These are phyloP conservation scores for Amanita exitialis DNA, from an alignment of 768 basidiomycete genomes.

Conservation along the genomic window DNA sequence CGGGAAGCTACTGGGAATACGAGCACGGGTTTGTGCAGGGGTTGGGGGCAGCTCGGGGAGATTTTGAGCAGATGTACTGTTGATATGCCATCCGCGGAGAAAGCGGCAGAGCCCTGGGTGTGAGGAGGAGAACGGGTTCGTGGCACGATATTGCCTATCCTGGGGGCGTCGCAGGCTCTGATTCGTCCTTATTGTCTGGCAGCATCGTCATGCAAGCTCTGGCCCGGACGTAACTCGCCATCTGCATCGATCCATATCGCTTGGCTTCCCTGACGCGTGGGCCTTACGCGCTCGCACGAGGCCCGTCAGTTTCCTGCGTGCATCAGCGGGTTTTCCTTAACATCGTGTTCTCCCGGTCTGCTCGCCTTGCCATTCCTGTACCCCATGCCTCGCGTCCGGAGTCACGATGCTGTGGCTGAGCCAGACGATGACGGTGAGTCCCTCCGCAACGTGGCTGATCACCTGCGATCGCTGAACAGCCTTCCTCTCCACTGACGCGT, in stretches of 20 bases:
- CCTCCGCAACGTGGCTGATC: constrained; percentile 11
- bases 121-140: not conserved
- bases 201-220: too few species aligned
- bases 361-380: constrained; percentile 12
- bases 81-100: not conserved
- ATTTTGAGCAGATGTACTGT: constrained; percentile 25
- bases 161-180: not conserved
- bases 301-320: not conserved
- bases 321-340: constrained; percentile 8
- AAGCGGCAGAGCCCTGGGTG: too few species aligned
- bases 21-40: constrained; percentile 62
- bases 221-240: not conserved
- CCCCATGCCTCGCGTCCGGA: constrained; percentile 25
- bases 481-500: not conserved
- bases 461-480: constrained; percentile 17
- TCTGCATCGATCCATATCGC: constrained; percentile 2
- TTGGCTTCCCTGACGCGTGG: not conserved
- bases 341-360: constrained; percentile 6
- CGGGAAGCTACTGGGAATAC: constrained; percentile 53
- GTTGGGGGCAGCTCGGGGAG: constrained; percentile 26
- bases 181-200: too few species aligned
- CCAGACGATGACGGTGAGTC: constrained; percentile 17
- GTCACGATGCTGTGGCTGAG: constrained; percentile 16
- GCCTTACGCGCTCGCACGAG: constrained; percentile 5
- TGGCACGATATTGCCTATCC: not conserved